Percentiles rank a stretch among this genome's conserved stretches.
These are phyloP conservation scores for Chrysopogon serrulatus DNA, from an alignment of 176 grass and related monocot genomes.

Conservation along the genomic window DNA sequence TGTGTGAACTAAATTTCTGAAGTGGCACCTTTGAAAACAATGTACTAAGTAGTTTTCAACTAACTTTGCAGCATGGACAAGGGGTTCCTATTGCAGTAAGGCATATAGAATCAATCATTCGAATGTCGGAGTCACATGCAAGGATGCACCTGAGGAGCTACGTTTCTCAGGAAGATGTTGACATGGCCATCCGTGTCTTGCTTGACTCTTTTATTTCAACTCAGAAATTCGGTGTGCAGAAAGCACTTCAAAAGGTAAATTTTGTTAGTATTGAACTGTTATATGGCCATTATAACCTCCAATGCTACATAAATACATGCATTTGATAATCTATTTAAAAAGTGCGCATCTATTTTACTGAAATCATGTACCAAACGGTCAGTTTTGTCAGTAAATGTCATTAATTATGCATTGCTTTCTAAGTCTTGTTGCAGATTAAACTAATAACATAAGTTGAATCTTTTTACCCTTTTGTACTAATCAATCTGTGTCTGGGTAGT, in stretches of 20 bases:
- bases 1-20: slow-evolving; percentile 3
- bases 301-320: background rate
- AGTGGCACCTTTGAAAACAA: background rate
- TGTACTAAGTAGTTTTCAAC: slow-evolving; percentile 11
- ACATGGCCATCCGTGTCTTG: slow-evolving; percentile 97
- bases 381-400: background rate
- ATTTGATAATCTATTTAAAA: background rate
- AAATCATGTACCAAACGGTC: background rate
- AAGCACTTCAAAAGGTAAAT: slow-evolving; percentile 94
- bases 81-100: slow-evolving; percentile 97
- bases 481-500: background rate
- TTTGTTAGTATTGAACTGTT: background rate
- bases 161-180: slow-evolving; percentile 93
- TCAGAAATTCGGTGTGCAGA: slow-evolving; percentile 97
- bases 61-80: slow-evolving; percentile 80
- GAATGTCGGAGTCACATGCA: slow-evolving; percentile 95
- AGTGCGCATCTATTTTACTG: background rate
- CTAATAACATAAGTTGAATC: background rate
- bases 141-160: slow-evolving; percentile 91
- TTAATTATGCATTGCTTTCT: background rate
- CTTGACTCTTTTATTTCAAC: slow-evolving; percentile 95
- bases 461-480: background rate
- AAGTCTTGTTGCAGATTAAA: background rate
- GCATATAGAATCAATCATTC: slow-evolving; percentile 95
- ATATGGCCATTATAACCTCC: background rate